Evolutionary conservation across 2,329 filamentous ascomycete genomes (phyloP).

Genomic region (Botrytis hyacinthi): DNA sequence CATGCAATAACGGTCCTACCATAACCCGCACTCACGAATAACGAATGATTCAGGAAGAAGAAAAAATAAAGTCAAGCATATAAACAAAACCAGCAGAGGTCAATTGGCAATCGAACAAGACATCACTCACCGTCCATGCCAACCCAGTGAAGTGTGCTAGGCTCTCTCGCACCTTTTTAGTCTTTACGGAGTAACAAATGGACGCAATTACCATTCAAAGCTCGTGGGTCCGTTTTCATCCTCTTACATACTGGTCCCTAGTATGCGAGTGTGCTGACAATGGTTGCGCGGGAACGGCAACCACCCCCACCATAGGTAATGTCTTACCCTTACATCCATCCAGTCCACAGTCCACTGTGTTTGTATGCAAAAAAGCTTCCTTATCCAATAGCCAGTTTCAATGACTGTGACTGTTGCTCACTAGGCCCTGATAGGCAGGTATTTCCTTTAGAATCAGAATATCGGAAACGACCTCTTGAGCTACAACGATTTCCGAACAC

Average conservation of each 20-base stretch:
- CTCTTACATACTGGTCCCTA: background rate
- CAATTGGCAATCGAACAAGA: background rate
- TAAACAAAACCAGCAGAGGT: background rate
- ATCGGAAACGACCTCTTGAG: background rate
- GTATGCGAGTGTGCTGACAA: background rate
- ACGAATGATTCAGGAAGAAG: background rate
- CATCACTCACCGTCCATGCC: conserved; percentile 2
- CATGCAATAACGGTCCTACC: conserved; percentile 1
- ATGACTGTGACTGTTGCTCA: background rate
- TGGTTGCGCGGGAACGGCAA: background rate
- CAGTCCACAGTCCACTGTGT: background rate
- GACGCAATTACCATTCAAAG: background rate
- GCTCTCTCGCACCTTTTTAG: background rate
- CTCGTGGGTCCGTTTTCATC: background rate
- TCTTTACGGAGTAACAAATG: background rate
- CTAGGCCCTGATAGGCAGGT: conserved; percentile 1
- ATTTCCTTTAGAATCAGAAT: background rate
- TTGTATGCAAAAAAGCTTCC: background rate
- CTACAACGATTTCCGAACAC: background rate
- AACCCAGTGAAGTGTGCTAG: background rate
- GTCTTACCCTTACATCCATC: background rate
- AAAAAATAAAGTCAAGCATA: background rate
- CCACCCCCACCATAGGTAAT: background rate
- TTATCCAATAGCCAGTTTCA: background rate
- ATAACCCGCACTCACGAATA: background rate